Evolutionary conservation across 352 stramenopile genomes (phyloP), one percentile per base, ranked within the genome.

Genomic region (Discostella stelligera): DNA sequence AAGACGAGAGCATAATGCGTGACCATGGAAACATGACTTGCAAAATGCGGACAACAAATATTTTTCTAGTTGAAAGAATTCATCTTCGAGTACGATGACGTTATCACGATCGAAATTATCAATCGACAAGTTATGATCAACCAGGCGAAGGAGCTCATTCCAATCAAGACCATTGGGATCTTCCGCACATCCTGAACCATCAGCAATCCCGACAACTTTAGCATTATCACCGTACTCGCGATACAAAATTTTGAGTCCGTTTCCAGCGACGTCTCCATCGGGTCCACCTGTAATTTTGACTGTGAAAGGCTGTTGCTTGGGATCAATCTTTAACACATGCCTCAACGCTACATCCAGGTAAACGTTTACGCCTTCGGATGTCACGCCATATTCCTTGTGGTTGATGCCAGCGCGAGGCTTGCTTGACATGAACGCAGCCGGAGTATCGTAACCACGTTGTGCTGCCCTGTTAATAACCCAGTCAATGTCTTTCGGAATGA

Each of bases 371-470:
- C 95, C 97, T 84, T 99, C 96, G 20, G 89, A 97, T 8, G 97
- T 99, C 58, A 99, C 97, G 61, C 96, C 97, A 88, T 97, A 99
- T 69, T 97, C 91, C 73, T 99, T 98, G 90, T 99, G 97, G 56
- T 98, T 98, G 80, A 99, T 99, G 44, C 97, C 97, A 18, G 93
- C 94, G 27, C 93, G 88, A 20, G 97, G 96, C 88, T 99, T 99
- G 86, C 93, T 96, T 20, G 90, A 97, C 79, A 98, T 98, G 85
- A 99, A 98, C 27, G 96, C 95, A 64, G 95, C 94, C 70, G 96
- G 97, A 81, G 96, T 98, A 41, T 90, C 91, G 83, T 98, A 98
- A 27, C 95, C 95, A 59, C 97, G 91, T 73, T 96, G 82, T 78
- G 88, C 95, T 32, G 97, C 97, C 75, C 96, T 93, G 58, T 94